Evolutionary conservation across 345 rosid species (phyloP), one percentile per base, ranked within the genome.

Genomic region (Eucalyptus guilfoylei): DNA sequence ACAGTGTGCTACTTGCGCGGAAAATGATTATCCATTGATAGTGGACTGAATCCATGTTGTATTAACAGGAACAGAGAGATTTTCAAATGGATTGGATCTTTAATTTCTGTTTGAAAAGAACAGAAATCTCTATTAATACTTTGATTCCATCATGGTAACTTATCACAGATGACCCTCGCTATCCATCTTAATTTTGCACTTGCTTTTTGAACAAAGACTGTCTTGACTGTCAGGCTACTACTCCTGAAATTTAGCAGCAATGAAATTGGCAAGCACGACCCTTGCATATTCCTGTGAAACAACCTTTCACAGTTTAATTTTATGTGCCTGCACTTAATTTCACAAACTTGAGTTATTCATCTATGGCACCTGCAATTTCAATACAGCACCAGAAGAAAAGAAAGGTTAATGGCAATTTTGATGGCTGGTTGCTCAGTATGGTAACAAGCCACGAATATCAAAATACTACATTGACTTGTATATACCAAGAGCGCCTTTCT

Each of bases 391-490:
- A 19, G 0, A 37, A 37, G 28, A 37, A 76, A 21, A 37, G 11
- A 44, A 76, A 76, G 47, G 28, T 40, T 76, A 76, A 37, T 37
- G 83, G 83, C 83, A 76, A 37, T 11, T 76, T 37, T 21, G 45
- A 1, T 76, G 83, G 83, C 83, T 24, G 45, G 44, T 76, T 76
- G 83, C 45, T 76, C 14, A 2, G 1, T 21, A 19, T 37, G 80
- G 80, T 30, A 64, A 7, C 34, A 64, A 64, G 37, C 72, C 72
- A 64, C 5, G 6, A 64, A 64, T 30, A 64, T n/a, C 19, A n/a
- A 0, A 12, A 26, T 60, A 0, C 67, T 60, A 52, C 0, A 52
- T 19, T 52, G 55, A 52, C 0, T 52, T 19, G 9, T 52, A 0
- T 0, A 52, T 19, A 52, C 24, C 55, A 52, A 3, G 47, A 45